Percentiles rank a stretch among this genome's conserved stretches.
phyloP scores from a whole-genome alignment of 139 green algal genomes.

The Chlamydomonas schloesseri region DNA sequence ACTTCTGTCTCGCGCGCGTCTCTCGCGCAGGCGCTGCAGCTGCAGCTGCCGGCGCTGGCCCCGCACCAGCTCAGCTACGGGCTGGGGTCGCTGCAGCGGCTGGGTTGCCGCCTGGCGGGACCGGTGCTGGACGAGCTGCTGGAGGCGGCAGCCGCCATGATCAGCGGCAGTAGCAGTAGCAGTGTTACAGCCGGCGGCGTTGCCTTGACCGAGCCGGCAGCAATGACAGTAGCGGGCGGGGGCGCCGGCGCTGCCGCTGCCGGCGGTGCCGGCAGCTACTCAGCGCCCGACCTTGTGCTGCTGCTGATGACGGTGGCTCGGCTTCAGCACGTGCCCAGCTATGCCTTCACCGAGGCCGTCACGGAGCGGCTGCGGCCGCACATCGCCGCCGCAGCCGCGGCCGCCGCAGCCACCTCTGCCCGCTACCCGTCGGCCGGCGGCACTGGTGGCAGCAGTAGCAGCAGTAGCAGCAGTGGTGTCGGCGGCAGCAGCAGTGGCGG shows the following conservation, averaged over 20 bases:
- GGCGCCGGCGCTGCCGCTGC: no score
- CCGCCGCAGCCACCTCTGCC: no score
- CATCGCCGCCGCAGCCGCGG: not conserved
- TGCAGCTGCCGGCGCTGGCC: conserved; percentile 7
- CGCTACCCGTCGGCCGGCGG: no score
- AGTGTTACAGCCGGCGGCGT: not conserved
- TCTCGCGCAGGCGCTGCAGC: not conserved
- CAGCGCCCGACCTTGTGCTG: conserved; percentile 24
- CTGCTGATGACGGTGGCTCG: conserved; percentile 28
- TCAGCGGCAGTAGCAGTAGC: not conserved
- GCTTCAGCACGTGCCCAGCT: conserved; percentile 32
- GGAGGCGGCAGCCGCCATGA: not conserved
- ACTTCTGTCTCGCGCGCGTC: no score
- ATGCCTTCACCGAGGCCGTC: conserved; percentile 37
- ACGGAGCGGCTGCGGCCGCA: conserved; percentile 34
- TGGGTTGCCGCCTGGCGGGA: conserved; percentile 1
- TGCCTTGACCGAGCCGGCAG: no score
- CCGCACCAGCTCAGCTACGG: conserved; percentile 39
- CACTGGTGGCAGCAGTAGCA: not conserved
- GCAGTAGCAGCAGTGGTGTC: not conserved
- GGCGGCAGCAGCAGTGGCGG: no score
- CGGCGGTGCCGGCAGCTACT: not conserved
- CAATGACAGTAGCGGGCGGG: no score
- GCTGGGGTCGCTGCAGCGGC: conserved; percentile 33
- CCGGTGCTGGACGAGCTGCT: conserved; percentile 41